Percentiles rank a stretch among this genome's conserved stretches.
phyloP scores from a whole-genome alignment of 352 stramenopile species.

The Phytopythium boreale region DNA sequence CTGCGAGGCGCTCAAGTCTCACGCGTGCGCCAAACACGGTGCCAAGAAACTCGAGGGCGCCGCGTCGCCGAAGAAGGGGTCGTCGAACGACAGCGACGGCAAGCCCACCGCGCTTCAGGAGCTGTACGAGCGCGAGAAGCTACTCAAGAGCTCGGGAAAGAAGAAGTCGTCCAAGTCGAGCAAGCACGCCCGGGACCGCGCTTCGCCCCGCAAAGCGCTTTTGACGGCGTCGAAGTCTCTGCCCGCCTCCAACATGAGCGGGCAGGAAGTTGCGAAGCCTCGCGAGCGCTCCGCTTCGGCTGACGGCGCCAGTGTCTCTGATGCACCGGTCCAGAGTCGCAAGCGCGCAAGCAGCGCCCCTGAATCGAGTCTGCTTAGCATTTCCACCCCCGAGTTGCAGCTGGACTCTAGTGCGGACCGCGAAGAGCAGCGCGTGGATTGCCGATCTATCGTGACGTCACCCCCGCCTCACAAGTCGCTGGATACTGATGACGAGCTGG shows the following conservation, averaged over 20 bases:
- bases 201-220: constrained; percentile 5
- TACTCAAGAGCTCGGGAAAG: constrained; percentile 10
- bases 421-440: not conserved
- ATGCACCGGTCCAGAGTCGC: not conserved
- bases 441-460: not conserved
- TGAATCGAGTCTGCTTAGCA: not conserved
- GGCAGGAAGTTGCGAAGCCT: not conserved
- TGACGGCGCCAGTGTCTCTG: not conserved
- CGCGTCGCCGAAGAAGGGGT: constrained; percentile 6
- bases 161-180: constrained; percentile 11
- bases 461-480: constrained; percentile 13
- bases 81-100: not conserved
- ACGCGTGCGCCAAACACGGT: constrained; percentile 14
- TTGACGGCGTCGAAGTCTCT: not conserved
- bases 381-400: not conserved
- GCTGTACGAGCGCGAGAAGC: constrained; percentile 26
- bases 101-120: constrained; percentile 30
- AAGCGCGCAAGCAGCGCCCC: constrained; percentile 6
- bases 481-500: constrained; percentile 55
- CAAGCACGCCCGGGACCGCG: constrained; percentile 6
- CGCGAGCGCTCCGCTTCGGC: constrained; percentile 1
- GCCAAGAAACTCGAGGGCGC: constrained; percentile 15
- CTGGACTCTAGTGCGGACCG: not conserved
- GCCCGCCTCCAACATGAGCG: not conserved
- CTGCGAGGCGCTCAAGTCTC: constrained; percentile 33